A percentile compares a stretch with the other conserved stretches of the same genome.
phyloP scores from a whole-genome alignment of 148 eudicot genomes.

The Silene uniflora region DNA sequence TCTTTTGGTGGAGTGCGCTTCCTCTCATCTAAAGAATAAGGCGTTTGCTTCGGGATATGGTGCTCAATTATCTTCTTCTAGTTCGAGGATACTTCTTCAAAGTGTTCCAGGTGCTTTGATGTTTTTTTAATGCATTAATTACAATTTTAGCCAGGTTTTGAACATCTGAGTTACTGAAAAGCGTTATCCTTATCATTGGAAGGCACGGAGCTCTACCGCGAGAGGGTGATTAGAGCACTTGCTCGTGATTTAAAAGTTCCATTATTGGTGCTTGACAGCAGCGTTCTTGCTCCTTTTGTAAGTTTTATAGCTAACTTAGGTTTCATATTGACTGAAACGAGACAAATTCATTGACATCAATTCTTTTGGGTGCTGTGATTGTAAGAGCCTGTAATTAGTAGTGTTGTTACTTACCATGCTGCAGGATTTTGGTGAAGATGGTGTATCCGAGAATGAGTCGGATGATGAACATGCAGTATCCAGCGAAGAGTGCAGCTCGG shows the following conservation, averaged over 20 bases:
- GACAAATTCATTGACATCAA: slow-evolving; percentile 3
- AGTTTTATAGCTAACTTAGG: slow-evolving; percentile 25
- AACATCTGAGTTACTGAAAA: not conserved
- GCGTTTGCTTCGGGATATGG: slow-evolving; percentile 64
- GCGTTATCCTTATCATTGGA: slow-evolving; percentile 14
- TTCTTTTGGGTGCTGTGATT: not conserved
- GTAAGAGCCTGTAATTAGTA: not conserved
- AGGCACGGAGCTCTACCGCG: slow-evolving; percentile 97
- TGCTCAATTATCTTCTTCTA: slow-evolving; percentile 68
- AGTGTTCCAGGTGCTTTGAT: slow-evolving; percentile 64
- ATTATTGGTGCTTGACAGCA: slow-evolving; percentile 85
- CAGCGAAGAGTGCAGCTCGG: slow-evolving; percentile 70
- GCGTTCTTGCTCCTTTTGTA: slow-evolving; percentile 86
- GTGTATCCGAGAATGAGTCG: slow-evolving; percentile 67
- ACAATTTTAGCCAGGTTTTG: not conserved
- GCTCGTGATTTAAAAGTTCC: slow-evolving; percentile 87
- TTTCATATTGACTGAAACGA: not conserved
- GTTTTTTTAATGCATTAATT: not conserved
- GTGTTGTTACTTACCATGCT: not conserved
- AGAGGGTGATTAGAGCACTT: slow-evolving; percentile 87
- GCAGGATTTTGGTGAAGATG: slow-evolving; percentile 78
- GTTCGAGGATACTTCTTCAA: slow-evolving; percentile 88
- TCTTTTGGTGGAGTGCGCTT: slow-evolving; percentile 75
- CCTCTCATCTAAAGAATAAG: slow-evolving; percentile 76
- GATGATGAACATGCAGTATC: slow-evolving; percentile 65